Conservation (phyloP, 345 rosid species). For the Bruguiera gymnorhiza region DNA sequence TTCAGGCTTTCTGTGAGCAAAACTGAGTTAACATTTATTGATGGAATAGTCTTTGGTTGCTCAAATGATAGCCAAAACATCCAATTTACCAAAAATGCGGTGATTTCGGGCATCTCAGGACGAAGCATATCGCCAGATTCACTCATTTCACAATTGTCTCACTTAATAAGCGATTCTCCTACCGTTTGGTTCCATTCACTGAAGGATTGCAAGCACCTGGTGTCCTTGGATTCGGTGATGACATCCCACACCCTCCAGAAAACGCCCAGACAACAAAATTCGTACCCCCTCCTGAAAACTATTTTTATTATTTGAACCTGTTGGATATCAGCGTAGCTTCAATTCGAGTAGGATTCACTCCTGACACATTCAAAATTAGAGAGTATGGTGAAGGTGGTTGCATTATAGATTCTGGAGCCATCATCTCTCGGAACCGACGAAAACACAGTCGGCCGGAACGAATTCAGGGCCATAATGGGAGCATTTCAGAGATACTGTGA, state of each 20-base stretch:
- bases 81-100: too few relatives aligned
- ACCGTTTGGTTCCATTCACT: too few relatives aligned
- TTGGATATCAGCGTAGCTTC: constrained; percentile 17
- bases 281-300: neutral
- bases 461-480: neutral
- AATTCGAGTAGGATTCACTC: neutral
- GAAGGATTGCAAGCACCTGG: too few relatives aligned
- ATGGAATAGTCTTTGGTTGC: too few relatives aligned
- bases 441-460: neutral
- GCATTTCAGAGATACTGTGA: constrained; percentile 8
- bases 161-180: too few relatives aligned
- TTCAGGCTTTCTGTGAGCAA: too few relatives aligned
- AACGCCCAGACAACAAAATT: neutral
- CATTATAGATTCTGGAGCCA: constrained; percentile 19
- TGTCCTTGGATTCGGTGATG: too few relatives aligned
- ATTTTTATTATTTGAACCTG: constrained; percentile 4
- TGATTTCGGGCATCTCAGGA: too few relatives aligned
- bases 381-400: constrained; percentile 4
- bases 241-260: neutral
- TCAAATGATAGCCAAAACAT: too few relatives aligned
- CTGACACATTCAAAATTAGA: neutral
- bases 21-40: too few relatives aligned
- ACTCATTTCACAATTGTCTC: too few relatives aligned
- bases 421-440: neutral
- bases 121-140: too few relatives aligned